These are phyloP conservation scores for Paracorniculantispora psalliotae DNA, from an alignment of 2,329 filamentous ascomycete genomes.

Conservation along the genomic window DNA sequence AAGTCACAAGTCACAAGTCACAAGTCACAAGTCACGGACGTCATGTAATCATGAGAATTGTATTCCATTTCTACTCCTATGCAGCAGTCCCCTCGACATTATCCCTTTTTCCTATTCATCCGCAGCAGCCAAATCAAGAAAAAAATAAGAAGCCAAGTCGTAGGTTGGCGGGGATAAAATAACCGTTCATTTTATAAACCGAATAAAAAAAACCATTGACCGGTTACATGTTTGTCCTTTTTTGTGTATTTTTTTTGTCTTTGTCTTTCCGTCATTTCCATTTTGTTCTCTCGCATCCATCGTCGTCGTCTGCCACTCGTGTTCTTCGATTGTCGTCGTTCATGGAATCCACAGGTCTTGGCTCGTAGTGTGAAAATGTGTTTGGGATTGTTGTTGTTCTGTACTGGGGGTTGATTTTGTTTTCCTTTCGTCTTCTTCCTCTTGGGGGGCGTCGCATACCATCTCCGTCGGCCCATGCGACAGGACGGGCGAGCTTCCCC, in stretches of 20 bases:
- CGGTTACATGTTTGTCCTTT: constrained; percentile 13
- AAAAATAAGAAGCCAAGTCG: background rate
- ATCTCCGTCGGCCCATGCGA: background rate
- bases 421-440: constrained; percentile 14
- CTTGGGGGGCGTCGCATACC: background rate
- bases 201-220: constrained; percentile 11
- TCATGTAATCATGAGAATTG: constrained; percentile 7
- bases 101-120: constrained; percentile 1
- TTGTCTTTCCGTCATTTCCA: constrained; percentile 11
- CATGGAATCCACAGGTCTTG: background rate
- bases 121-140: background rate
- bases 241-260: constrained; percentile 9
- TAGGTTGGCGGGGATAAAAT: constrained; percentile 7
- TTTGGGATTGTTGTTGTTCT: constrained; percentile 13
- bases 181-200: constrained; percentile 12
- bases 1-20: background rate
- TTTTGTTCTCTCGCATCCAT: background rate
- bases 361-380: constrained; percentile 6
- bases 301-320: background rate
- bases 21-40: background rate
- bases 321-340: background rate
- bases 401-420: constrained; percentile 12
- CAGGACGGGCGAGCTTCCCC: background rate
- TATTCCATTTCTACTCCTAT: constrained; percentile 13
- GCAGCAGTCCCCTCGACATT: constrained; percentile 2